Evolutionary conservation across 495 filamentous ascomycete genomes (phyloP).

Genomic region (Venustampulla echinocandica): DNA sequence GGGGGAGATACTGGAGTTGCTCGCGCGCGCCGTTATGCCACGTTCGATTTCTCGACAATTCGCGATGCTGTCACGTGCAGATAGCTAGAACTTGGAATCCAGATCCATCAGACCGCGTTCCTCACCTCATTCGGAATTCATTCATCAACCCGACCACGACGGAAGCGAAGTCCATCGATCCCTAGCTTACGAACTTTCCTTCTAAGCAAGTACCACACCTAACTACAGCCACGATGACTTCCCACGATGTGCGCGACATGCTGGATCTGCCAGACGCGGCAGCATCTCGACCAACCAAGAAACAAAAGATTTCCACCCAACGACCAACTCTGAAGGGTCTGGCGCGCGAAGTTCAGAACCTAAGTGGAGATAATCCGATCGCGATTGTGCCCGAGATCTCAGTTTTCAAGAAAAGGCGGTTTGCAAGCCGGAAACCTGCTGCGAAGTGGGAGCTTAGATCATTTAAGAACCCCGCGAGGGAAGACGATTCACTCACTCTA

Average conservation of each 20-base stretch:
- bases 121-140: too few species aligned
- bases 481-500: slow-evolving; percentile 44
- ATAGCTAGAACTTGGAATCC: neutral
- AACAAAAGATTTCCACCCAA: slow-evolving; percentile 62
- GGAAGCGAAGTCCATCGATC: slow-evolving; percentile 1
- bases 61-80: slow-evolving; percentile 8
- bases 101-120: neutral
- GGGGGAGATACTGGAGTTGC: slow-evolving; percentile 5
- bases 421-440: slow-evolving; percentile 54
- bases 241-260: slow-evolving; percentile 80
- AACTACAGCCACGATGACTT: slow-evolving; percentile 49
- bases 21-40: slow-evolving; percentile 11
- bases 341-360: slow-evolving; percentile 53
- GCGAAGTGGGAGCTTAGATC: slow-evolving; percentile 42
- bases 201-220: neutral
- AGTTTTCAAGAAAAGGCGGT: slow-evolving; percentile 38
- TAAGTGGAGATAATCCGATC: slow-evolving; percentile 39
- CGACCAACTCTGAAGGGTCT: slow-evolving; percentile 55
- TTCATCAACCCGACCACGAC: slow-evolving; percentile 1
- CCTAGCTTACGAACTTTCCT: neutral
- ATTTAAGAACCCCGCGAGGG: slow-evolving; percentile 48
- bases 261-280: slow-evolving; percentile 60
- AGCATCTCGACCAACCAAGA: slow-evolving; percentile 59
- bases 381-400: slow-evolving; percentile 38
- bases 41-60: slow-evolving; percentile 5